Percentiles rank a stretch among this genome's conserved stretches.
Conservation (phyloP, 2,329 filamentous ascomycete genomes). For the Pezizomycotina sp. region DNA sequence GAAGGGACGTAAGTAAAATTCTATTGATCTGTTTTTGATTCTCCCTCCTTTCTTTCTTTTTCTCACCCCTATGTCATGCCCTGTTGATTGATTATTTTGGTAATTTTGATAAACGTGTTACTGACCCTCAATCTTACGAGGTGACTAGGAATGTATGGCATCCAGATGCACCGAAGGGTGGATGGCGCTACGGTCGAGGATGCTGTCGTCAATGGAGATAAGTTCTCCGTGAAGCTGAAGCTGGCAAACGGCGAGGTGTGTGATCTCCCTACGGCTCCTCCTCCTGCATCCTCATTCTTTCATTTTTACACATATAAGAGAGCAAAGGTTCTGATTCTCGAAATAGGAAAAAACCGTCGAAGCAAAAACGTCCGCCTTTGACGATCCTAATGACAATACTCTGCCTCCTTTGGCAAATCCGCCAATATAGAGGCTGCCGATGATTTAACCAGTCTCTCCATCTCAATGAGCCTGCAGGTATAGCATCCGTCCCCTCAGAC, state of each 20-base stretch:
- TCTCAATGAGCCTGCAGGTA: slow-evolving; percentile 94
- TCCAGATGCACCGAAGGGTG: slow-evolving; percentile 91
- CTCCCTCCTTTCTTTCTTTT: background rate
- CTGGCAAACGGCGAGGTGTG: slow-evolving; percentile 83
- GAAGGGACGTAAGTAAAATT: slow-evolving; percentile 4
- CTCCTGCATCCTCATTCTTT: slow-evolving; percentile 2
- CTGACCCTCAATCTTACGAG: no score
- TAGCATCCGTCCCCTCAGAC: slow-evolving; percentile 26
- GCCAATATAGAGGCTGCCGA: slow-evolving; percentile 95
- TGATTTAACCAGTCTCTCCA: slow-evolving; percentile 95
- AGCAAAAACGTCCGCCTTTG: slow-evolving; percentile 58
- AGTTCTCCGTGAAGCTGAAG: slow-evolving; percentile 72
- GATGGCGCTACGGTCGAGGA: slow-evolving; percentile 86
- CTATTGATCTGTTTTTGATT: slow-evolving; percentile 1
- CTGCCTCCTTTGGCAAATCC: slow-evolving; percentile 96
- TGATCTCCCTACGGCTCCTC: slow-evolving; percentile 8
- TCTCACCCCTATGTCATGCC: background rate
- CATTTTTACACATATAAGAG: slow-evolving; percentile 15
- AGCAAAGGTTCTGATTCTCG: slow-evolving; percentile 2
- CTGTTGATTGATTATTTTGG: background rate
- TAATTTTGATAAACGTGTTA: no score
- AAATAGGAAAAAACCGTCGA: slow-evolving; percentile 59
- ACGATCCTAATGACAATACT: slow-evolving; percentile 57
- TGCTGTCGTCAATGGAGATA: slow-evolving; percentile 69
- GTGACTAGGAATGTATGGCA: slow-evolving; percentile 85